A percentile compares a stretch with the other conserved stretches of the same genome.
phyloP scores from a whole-genome alignment of 2,329 filamentous ascomycete genomes.

The Microascus cirrosus region DNA sequence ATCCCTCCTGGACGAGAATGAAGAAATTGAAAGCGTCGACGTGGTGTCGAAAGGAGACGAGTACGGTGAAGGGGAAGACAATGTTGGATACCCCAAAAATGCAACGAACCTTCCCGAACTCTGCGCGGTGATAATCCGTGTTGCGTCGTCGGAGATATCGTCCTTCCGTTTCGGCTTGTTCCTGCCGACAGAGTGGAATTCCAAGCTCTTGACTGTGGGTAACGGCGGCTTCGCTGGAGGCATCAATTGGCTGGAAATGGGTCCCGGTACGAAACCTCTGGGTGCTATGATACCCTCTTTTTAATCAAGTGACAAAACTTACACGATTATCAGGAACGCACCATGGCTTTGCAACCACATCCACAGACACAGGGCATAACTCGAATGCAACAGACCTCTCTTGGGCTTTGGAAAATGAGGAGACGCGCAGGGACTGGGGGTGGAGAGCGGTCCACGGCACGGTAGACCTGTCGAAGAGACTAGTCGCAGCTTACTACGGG shows the following conservation, averaged over 20 bases:
- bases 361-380: constrained; percentile 13
- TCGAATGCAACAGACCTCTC: constrained; percentile 5
- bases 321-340: not conserved
- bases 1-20: constrained; percentile 2
- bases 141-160: constrained; percentile 12
- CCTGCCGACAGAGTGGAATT: constrained; percentile 19
- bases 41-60: constrained; percentile 10
- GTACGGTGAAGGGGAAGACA: constrained; percentile 12
- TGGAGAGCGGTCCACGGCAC: constrained; percentile 29
- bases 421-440: constrained; percentile 19
- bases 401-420: constrained; percentile 9
- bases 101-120: constrained; percentile 18
- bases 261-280: constrained; percentile 4
- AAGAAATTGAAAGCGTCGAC: constrained; percentile 7
- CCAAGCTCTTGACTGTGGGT: constrained; percentile 17
- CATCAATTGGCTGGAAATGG: constrained; percentile 19
- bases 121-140: constrained; percentile 18
- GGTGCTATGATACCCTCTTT: too few relatives aligned
- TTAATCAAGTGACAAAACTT: too few relatives aligned
- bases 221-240: constrained; percentile 20
- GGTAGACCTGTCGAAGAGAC: constrained; percentile 32
- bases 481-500: constrained; percentile 37
- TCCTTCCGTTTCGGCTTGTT: constrained; percentile 20
- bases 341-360: constrained; percentile 10
- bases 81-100: constrained; percentile 13